Evolutionary conservation across 2,329 filamentous ascomycete species (phyloP).

Genomic region (Colletotrichum shisoi): DNA sequence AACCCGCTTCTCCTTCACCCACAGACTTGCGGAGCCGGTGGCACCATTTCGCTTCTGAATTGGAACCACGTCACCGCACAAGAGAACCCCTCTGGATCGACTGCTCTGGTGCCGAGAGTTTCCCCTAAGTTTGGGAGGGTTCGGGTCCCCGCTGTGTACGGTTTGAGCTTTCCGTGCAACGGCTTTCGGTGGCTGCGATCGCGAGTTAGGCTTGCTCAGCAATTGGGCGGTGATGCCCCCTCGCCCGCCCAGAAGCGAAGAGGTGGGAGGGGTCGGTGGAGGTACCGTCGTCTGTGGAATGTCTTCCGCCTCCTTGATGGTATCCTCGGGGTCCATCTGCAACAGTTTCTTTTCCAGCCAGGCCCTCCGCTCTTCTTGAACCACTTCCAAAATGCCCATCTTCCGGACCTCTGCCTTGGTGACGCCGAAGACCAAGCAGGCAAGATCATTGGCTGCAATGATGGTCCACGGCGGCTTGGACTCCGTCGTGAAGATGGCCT

Average conservation of each 20-base stretch:
- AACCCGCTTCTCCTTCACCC: slow-evolving; percentile 96
- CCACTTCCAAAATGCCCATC: slow-evolving; percentile 93
- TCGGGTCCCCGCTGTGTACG: slow-evolving; percentile 64
- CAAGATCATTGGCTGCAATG: slow-evolving; percentile 92
- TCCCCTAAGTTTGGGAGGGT: slow-evolving; percentile 62
- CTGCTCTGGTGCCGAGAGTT: slow-evolving; percentile 71
- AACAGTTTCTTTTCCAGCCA: slow-evolving; percentile 90
- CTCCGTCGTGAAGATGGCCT: slow-evolving; percentile 98
- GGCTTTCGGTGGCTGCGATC: slow-evolving; percentile 63
- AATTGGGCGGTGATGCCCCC: slow-evolving; percentile 85
- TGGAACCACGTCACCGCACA: slow-evolving; percentile 97
- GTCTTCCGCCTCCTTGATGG: slow-evolving; percentile 47
- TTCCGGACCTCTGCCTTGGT: slow-evolving; percentile 95
- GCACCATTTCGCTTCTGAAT: slow-evolving; percentile 95
- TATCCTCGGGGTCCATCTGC: slow-evolving; percentile 62
- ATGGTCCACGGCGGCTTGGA: slow-evolving; percentile 92
- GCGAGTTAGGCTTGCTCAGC: slow-evolving; percentile 79
- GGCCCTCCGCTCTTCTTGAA: slow-evolving; percentile 83
- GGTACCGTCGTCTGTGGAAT: slow-evolving; percentile 49
- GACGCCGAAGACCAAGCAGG: slow-evolving; percentile 97
- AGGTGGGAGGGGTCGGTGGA: slow-evolving; percentile 53
- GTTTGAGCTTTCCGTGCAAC: slow-evolving; percentile 70
- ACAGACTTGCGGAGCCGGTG: slow-evolving; percentile 90
- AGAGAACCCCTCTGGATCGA: slow-evolving; percentile 84
- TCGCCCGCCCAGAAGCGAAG: slow-evolving; percentile 71